These are phyloP conservation scores for Pseudogymnoascus sp. DNA, from an alignment of 2,329 filamentous ascomycete genomes.

Conservation along the genomic window DNA sequence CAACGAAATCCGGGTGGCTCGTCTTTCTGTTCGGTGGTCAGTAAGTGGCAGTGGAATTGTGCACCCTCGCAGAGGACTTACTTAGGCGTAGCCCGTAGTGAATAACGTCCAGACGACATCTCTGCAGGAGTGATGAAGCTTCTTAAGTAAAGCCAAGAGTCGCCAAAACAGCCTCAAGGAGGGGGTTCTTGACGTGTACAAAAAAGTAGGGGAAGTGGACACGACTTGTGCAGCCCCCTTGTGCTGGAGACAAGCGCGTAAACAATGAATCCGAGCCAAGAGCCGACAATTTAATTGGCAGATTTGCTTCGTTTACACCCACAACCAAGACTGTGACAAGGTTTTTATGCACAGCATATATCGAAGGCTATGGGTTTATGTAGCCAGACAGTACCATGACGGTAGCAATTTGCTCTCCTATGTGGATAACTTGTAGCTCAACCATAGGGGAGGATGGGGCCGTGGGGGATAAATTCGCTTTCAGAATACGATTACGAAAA, in stretches of 20 bases:
- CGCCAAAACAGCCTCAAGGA: background rate
- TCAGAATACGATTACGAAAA: background rate
- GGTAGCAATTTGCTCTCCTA: background rate
- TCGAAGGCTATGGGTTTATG: background rate
- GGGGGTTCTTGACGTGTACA: conserved; percentile 5
- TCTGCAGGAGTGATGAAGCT: conserved; percentile 7
- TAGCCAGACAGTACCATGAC: background rate
- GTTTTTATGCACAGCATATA: background rate
- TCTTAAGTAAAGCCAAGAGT: conserved; percentile 4
- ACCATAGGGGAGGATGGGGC: background rate
- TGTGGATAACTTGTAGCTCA: background rate
- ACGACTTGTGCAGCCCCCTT: conserved; percentile 5
- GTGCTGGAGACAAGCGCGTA: background rate
- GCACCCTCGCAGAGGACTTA: background rate
- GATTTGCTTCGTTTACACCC: background rate
- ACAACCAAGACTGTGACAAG: background rate
- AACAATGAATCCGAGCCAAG: conserved; percentile 3
- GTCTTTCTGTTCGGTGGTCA: conserved; percentile 35
- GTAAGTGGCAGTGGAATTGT: conserved; percentile 14
- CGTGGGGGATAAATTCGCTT: background rate
- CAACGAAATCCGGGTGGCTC: conserved; percentile 40
- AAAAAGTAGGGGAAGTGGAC: conserved; percentile 8
- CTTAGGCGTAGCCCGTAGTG: background rate
- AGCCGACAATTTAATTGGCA: background rate
- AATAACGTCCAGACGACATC: conserved; percentile 2